Percentiles rank a stretch among this genome's conserved stretches.
Evolutionary conservation across 179 eudicot species (phyloP).

Genomic region (Amaranthus tricolor): DNA sequence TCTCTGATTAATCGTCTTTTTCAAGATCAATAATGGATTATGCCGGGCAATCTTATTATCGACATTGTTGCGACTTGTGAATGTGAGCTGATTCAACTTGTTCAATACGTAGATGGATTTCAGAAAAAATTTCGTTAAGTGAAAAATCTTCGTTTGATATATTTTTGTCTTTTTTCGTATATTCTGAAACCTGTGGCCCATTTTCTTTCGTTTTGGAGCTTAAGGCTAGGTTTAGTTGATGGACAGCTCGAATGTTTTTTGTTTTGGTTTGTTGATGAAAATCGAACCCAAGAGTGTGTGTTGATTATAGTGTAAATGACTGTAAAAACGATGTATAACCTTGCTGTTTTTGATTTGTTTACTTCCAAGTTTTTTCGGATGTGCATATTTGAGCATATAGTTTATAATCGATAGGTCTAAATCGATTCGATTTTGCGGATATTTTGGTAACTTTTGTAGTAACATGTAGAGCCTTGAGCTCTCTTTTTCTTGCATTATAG

Average conservation of each 20-base stretch:
- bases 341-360: conserved; percentile 11
- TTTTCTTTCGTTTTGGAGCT: conserved; percentile 13
- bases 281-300: conserved; percentile 14
- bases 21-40: background rate
- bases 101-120: conserved; percentile 21
- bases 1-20: conserved; percentile 23
- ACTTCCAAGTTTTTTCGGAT: conserved; percentile 11
- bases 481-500: too few relatives aligned
- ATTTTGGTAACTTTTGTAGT: background rate
- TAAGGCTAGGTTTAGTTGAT: background rate
- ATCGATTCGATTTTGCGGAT: background rate
- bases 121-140: background rate
- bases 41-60: background rate
- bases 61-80: conserved; percentile 5
- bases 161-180: conserved; percentile 2
- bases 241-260: background rate
- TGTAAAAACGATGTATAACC: conserved; percentile 17
- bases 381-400: background rate
- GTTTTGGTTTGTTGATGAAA: conserved; percentile 8
- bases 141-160: conserved; percentile 1
- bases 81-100: conserved; percentile 8
- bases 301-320: conserved; percentile 26
- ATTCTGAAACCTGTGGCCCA: background rate
- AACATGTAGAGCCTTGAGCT: background rate
- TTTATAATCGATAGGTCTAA: background rate